phyloP scores from a whole-genome alignment of 495 filamentous ascomycete species.

The Penicillium paradoxum region DNA sequence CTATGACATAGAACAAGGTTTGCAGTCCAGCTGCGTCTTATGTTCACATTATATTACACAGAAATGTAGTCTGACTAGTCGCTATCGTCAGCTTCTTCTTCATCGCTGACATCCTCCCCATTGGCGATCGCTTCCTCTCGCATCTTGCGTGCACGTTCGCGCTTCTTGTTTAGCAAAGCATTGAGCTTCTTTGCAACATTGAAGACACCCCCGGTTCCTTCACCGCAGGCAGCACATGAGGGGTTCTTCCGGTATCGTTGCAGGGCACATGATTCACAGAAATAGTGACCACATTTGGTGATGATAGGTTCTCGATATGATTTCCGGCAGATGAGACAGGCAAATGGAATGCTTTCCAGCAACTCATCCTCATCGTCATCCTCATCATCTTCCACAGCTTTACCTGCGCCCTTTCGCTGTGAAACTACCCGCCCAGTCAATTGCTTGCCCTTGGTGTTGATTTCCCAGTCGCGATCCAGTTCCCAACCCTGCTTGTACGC shows the following conservation, averaged over 20 bases:
- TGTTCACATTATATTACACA: not conserved
- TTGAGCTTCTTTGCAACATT: conserved; percentile 81
- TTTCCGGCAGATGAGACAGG: conserved; percentile 85
- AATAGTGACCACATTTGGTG: conserved; percentile 93
- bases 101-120: conserved; percentile 64
- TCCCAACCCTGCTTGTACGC: conserved; percentile 95
- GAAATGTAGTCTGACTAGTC: not conserved
- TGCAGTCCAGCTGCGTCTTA: conserved; percentile 2
- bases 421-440: conserved; percentile 58
- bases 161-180: conserved; percentile 79
- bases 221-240: conserved; percentile 78
- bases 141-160: conserved; percentile 59
- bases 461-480: conserved; percentile 90
- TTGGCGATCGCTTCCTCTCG: conserved; percentile 66
- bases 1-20: not conserved
- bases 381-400: conserved; percentile 41
- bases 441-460: conserved; percentile 69
- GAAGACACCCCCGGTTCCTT: conserved; percentile 82
- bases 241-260: conserved; percentile 77
- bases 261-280: conserved; percentile 85
- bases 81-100: conserved; percentile 44
- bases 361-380: conserved; percentile 66
- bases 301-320: conserved; percentile 77
- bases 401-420: conserved; percentile 43
- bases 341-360: conserved; percentile 87